These are phyloP conservation scores for Blastocystis sp. DNA, from an alignment of 352 stramenopile species.

Conservation along the genomic window DNA sequence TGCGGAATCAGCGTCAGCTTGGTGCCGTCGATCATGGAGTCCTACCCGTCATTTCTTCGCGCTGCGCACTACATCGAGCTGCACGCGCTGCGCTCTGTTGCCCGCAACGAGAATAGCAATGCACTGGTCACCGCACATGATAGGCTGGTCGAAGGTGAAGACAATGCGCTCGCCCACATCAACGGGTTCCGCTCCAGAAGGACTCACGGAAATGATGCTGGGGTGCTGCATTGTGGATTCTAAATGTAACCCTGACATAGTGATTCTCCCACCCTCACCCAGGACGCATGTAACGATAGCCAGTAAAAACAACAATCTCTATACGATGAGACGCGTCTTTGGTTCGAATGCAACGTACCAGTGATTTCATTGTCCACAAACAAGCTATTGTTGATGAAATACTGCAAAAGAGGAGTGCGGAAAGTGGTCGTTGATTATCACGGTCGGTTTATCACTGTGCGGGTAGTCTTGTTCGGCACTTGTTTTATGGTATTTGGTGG, in stretches of 20 bases:
- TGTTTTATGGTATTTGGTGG: no score
- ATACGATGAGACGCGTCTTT: background rate
- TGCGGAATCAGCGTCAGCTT: slow-evolving; percentile 28
- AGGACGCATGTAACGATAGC: slow-evolving; percentile 11
- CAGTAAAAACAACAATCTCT: background rate
- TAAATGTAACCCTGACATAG: background rate
- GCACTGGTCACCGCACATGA: background rate
- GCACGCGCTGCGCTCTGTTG: background rate
- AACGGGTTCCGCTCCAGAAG: background rate
- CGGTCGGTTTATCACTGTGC: background rate
- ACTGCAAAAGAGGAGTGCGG: background rate
- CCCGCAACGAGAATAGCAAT: slow-evolving; percentile 14
- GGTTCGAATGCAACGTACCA: background rate
- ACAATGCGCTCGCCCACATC: slow-evolving; percentile 17
- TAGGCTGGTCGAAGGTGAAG: slow-evolving; percentile 42
- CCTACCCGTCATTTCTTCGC: background rate
- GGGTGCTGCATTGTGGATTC: slow-evolving; percentile 8
- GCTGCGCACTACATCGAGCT: background rate
- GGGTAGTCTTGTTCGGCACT: no score
- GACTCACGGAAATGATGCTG: slow-evolving; percentile 21
- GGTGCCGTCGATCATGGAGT: slow-evolving; percentile 21
- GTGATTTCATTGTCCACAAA: background rate
- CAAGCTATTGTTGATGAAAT: background rate
- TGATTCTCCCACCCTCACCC: background rate
- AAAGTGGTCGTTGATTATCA: background rate